These are phyloP conservation scores for Solanum etuberosum DNA, from an alignment of 257 asterid genomes.

Conservation along the genomic window DNA sequence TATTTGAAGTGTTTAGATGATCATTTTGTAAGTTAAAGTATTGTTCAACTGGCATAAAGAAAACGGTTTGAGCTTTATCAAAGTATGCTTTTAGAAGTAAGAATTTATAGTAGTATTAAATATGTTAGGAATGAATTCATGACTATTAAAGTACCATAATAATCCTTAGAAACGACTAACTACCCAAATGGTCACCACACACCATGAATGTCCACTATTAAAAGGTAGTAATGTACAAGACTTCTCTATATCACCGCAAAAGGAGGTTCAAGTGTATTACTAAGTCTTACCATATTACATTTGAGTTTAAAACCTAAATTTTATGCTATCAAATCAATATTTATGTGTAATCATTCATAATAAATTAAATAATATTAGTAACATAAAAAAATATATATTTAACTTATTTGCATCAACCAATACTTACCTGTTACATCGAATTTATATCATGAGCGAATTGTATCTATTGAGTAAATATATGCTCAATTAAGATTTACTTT, in stretches of 20 bases:
- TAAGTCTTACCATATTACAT: neutral
- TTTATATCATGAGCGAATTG: neutral
- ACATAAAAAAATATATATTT: neutral
- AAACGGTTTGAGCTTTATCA: neutral
- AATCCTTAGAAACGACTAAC: neutral
- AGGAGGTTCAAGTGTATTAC: neutral
- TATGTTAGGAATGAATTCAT: neutral
- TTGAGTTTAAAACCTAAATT: neutral
- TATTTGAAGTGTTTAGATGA: too few relatives aligned
- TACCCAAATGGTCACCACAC: neutral
- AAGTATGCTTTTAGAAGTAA: neutral
- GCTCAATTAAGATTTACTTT: neutral
- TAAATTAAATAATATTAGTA: neutral
- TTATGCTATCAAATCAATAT: neutral
- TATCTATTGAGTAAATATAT: neutral
- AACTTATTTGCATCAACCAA: neutral
- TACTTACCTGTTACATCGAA: neutral
- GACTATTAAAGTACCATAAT: neutral
- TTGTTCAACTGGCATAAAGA: neutral
- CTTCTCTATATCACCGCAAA: neutral
- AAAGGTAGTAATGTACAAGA: neutral
- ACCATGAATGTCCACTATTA: neutral
- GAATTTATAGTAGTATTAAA: neutral
- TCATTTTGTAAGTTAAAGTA: too few relatives aligned
- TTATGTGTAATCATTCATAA: neutral